phyloP scores from a whole-genome alignment of 1,139 yeast species.

The Blastobotrys apis region DNA sequence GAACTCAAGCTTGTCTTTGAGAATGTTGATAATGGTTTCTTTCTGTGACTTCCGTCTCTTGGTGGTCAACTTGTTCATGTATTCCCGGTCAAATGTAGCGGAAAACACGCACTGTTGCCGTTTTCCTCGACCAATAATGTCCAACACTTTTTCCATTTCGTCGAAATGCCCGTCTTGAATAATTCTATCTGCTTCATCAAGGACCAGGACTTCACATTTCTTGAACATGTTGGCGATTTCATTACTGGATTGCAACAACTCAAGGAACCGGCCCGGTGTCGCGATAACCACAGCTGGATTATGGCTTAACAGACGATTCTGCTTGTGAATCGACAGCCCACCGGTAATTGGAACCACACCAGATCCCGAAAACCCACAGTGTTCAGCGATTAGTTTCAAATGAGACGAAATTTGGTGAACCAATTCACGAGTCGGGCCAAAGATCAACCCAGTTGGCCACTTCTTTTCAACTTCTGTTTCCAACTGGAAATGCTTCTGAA shows the following conservation, averaged over 20 bases:
- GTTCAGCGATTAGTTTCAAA: slow-evolving; percentile 56
- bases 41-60: slow-evolving; percentile 33
- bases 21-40: slow-evolving; percentile 32
- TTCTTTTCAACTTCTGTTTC: slow-evolving; percentile 26
- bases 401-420: slow-evolving; percentile 92
- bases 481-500: slow-evolving; percentile 48
- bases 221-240: slow-evolving; percentile 49
- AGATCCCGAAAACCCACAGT: slow-evolving; percentile 47
- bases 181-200: slow-evolving; percentile 97
- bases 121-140: slow-evolving; percentile 43
- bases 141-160: slow-evolving; percentile 79
- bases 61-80: slow-evolving; percentile 67
- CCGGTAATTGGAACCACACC: slow-evolving; percentile 85
- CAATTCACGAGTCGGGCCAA: slow-evolving; percentile 94
- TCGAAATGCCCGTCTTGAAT: slow-evolving; percentile 96
- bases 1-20: slow-evolving; percentile 37
- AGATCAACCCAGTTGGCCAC: slow-evolving; percentile 69
- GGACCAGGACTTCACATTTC: slow-evolving; percentile 63
- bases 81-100: slow-evolving; percentile 84
- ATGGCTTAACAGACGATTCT: slow-evolving; percentile 67
- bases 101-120: slow-evolving; percentile 94
- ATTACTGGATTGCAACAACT: slow-evolving; percentile 60
- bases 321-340: slow-evolving; percentile 90
- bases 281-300: slow-evolving; percentile 87
- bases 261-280: slow-evolving; percentile 93